Percentiles rank a stretch among this genome's conserved stretches.
phyloP scores from a whole-genome alignment of 1,284 basidiomycete genomes.

The Cutaneotrichosporon curvatum region DNA sequence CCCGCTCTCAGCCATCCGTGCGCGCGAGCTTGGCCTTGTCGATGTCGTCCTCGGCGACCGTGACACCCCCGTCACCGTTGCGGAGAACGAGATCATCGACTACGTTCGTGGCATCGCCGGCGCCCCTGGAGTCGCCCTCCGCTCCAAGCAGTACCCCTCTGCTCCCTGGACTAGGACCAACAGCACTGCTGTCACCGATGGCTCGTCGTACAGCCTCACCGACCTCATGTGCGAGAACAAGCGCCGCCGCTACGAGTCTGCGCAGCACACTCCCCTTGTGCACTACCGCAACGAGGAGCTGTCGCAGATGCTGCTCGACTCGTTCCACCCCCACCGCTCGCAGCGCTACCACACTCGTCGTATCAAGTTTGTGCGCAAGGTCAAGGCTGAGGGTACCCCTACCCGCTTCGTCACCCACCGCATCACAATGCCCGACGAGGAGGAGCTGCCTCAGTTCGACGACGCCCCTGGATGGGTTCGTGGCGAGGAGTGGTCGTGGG shows the following conservation, averaged over 20 bases:
- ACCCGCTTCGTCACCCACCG: constrained; percentile 43
- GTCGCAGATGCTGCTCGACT: constrained; percentile 49
- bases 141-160: constrained; percentile 11
- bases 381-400: constrained; percentile 42
- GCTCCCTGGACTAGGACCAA: constrained; percentile 19
- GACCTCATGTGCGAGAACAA: constrained; percentile 34
- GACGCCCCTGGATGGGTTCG: constrained; percentile 37
- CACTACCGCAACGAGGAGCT: constrained; percentile 47
- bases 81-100: constrained; percentile 20
- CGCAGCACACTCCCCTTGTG: constrained; percentile 26
- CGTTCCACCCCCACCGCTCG: constrained; percentile 45
- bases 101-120: constrained; percentile 19
- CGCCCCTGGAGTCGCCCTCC: constrained; percentile 7
- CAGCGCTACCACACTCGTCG: constrained; percentile 46
- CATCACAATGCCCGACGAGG: constrained; percentile 34
- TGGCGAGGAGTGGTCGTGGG: constrained; percentile 44
- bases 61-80: constrained; percentile 13
- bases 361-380: constrained; percentile 48
- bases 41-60: constrained; percentile 32
- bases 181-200: background rate
- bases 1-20: constrained; percentile 40
- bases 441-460: constrained; percentile 41
- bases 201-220: constrained; percentile 12
- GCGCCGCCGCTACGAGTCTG: constrained; percentile 26
- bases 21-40: constrained; percentile 33